Conservation (phyloP, 164 flowering plant genomes). For the Magnolia kwangsiensis region DNA sequence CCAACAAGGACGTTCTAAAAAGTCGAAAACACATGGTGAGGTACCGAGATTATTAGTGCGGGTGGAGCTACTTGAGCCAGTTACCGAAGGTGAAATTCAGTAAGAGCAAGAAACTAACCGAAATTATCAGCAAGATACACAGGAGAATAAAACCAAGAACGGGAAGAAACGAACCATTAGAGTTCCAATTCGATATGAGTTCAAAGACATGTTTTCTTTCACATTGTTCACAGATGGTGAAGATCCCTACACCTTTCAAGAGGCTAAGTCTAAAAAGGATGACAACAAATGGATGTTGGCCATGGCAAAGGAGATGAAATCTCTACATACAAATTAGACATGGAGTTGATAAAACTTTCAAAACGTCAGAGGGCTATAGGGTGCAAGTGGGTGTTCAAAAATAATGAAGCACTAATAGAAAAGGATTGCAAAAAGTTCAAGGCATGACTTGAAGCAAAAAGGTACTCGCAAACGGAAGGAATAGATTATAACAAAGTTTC, state of each 20-base stretch:
- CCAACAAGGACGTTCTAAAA: background rate
- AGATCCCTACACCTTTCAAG: background rate
- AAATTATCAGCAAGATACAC: background rate
- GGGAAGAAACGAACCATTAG: background rate
- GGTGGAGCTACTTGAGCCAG: background rate
- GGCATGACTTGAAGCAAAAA: too few species aligned
- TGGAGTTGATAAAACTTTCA: background rate
- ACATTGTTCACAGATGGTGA: too few species aligned
- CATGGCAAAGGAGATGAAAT: background rate
- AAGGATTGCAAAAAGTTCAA: too few species aligned
- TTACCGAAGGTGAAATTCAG: background rate
- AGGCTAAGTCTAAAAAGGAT: background rate
- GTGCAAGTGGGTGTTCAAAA: too few species aligned
- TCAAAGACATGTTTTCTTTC: background rate
- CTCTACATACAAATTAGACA: background rate
- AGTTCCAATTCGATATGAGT: background rate
- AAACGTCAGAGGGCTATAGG: too few species aligned
- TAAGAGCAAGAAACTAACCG: background rate
- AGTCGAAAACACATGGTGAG: background rate
- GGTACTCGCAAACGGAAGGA: too few species aligned
- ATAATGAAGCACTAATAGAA: too few species aligned
- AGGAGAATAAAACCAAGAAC: background rate
- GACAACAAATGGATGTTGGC: background rate
- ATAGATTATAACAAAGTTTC: too few species aligned
- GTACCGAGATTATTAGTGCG: background rate